These are phyloP conservation scores for Mycosphaerella arachidis DNA, from an alignment of 2,329 filamentous ascomycete species.

Conservation along the genomic window DNA sequence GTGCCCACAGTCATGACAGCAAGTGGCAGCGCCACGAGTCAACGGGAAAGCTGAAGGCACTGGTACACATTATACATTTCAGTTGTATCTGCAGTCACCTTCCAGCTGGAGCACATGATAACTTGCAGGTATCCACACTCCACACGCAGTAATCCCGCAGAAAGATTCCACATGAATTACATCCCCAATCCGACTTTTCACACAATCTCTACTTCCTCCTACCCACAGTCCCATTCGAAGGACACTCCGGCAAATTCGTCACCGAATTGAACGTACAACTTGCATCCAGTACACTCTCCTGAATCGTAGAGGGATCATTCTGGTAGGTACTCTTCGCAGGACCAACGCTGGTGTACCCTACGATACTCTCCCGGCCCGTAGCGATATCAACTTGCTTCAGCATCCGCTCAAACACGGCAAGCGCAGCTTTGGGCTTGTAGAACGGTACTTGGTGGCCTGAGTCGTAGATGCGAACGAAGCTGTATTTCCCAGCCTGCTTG, in stretches of 20 bases:
- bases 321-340: constrained; percentile 22
- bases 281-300: constrained; percentile 5
- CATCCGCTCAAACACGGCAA: constrained; percentile 49
- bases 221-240: background rate
- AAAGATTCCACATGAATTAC: background rate
- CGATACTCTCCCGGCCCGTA: constrained; percentile 41
- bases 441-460: constrained; percentile 50
- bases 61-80: too few relatives aligned
- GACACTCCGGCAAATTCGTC: constrained; percentile 1
- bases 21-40: too few relatives aligned
- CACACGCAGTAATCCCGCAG: background rate
- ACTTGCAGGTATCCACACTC: too few relatives aligned
- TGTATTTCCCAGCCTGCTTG: constrained; percentile 49
- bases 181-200: background rate
- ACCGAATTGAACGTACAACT: constrained; percentile 7
- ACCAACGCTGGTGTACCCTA: constrained; percentile 18
- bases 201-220: background rate
- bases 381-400: constrained; percentile 48
- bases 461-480: constrained; percentile 49
- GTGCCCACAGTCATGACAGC: too few relatives aligned
- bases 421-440: constrained; percentile 47
- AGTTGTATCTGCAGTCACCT: too few relatives aligned
- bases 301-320: constrained; percentile 11
- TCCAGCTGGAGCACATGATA: too few relatives aligned
- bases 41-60: too few relatives aligned